Evolutionary conservation across 208 protist genomes (phyloP).

Genomic region (Acanthamoeba triangularis): DNA sequence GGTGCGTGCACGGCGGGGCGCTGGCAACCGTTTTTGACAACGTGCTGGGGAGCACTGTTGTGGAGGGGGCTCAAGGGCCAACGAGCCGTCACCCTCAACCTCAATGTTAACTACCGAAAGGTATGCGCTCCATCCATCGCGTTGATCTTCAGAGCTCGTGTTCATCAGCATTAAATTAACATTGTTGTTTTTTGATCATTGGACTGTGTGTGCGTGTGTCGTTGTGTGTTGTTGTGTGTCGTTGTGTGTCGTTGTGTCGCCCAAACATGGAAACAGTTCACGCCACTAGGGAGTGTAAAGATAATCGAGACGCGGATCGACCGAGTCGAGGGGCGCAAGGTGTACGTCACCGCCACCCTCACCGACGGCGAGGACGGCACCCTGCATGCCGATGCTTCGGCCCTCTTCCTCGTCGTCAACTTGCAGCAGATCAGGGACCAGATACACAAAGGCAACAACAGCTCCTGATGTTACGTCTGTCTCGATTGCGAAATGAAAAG

Average conservation of each 20-base stretch:
- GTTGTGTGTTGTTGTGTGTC: not conserved
- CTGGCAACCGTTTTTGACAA: constrained; percentile 29
- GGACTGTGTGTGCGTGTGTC: no score
- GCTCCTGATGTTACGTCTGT: no score
- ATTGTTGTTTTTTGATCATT: no score
- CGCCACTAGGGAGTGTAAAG: constrained; percentile 9
- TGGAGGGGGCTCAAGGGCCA: not conserved
- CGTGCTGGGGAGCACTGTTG: constrained; percentile 3
- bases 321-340: not conserved
- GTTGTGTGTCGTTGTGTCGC: not conserved
- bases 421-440: constrained; percentile 44
- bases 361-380: constrained; percentile 1
- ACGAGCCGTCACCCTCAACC: constrained; percentile 59
- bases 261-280: not conserved
- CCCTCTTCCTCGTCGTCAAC: constrained; percentile 45
- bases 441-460: not conserved
- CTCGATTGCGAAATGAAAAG: no score
- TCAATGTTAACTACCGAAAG: constrained; percentile 45
- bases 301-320: constrained; percentile 2
- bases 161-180: not conserved
- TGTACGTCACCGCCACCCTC: constrained; percentile 22
- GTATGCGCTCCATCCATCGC: not conserved
- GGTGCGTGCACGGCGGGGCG: constrained; percentile 20
- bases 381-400: not conserved
- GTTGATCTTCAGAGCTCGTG: no score